Evolutionary conservation across 2,329 filamentous ascomycete species (phyloP).

Genomic region (Apiospora arundinis): DNA sequence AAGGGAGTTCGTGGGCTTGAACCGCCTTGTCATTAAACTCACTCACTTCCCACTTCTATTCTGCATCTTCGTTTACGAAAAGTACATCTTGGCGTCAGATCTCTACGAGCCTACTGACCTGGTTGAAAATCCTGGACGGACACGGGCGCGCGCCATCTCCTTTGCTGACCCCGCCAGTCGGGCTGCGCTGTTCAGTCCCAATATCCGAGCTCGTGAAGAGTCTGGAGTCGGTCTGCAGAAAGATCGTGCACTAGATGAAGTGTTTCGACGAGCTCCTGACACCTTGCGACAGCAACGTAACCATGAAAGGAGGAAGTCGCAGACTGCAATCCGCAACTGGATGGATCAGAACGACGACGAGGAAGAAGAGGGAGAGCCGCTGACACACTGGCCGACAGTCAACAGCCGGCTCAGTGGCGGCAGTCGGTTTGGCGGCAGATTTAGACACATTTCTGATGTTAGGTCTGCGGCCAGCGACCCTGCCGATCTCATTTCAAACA

Average conservation of each 20-base stretch:
- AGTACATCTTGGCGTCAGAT: slow-evolving; percentile 73
- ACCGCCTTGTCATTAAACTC: slow-evolving; percentile 88
- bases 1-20: slow-evolving; percentile 80
- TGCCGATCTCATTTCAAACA: slow-evolving; percentile 63
- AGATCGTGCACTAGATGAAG: slow-evolving; percentile 87
- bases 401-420: slow-evolving; percentile 45
- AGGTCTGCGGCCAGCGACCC: slow-evolving; percentile 69
- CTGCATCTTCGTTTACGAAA: slow-evolving; percentile 87
- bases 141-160: slow-evolving; percentile 57
- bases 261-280: slow-evolving; percentile 79
- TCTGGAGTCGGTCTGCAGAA: slow-evolving; percentile 90
- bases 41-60: slow-evolving; percentile 91
- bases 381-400: slow-evolving; percentile 56
- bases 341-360: slow-evolving; percentile 73
- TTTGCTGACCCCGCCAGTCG: slow-evolving; percentile 62
- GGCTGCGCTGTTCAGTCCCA: slow-evolving; percentile 75
- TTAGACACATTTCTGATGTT: slow-evolving; percentile 60
- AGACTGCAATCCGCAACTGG: slow-evolving; percentile 86
- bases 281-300: slow-evolving; percentile 65
- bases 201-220: slow-evolving; percentile 76
- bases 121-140: slow-evolving; percentile 71
- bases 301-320: slow-evolving; percentile 73
- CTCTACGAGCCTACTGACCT: slow-evolving; percentile 86
- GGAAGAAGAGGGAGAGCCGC: slow-evolving; percentile 50
- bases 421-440: slow-evolving; percentile 50